Conservation (phyloP, 2,329 filamentous ascomycete genomes). For the Fusarium sp. region DNA sequence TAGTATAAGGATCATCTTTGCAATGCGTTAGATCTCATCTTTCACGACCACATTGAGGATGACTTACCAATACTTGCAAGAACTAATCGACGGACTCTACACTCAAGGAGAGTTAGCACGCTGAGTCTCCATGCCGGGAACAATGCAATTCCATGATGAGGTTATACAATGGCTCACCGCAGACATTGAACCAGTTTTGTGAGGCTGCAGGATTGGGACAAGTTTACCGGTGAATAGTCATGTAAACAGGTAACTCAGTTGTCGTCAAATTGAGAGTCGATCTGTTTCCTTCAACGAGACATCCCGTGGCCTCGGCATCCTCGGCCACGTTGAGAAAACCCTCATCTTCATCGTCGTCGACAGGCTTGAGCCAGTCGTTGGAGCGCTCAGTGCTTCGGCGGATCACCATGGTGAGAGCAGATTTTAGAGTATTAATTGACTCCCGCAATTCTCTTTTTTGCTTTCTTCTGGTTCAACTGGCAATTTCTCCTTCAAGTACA, state of each 20-base stretch:
- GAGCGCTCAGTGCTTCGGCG: constrained; percentile 40
- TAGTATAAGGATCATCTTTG: constrained; percentile 58
- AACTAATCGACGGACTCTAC: constrained; percentile 47
- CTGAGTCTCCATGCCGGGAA: constrained; percentile 5
- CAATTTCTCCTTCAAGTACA: neutral
- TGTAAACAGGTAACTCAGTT: constrained; percentile 45
- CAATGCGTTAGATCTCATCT: constrained; percentile 14
- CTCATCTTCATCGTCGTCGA: constrained; percentile 46
- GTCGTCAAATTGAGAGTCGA: constrained; percentile 44
- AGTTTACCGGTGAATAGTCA: constrained; percentile 49
- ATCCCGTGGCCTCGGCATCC: constrained; percentile 46
- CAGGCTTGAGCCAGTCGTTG: constrained; percentile 44
- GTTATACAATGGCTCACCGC: constrained; percentile 9
- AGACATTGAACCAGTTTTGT: neutral
- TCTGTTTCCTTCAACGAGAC: constrained; percentile 43
- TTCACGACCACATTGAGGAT: neutral
- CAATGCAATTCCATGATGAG: neutral
- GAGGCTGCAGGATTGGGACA: constrained; percentile 10
- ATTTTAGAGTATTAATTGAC: neutral
- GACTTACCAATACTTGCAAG: constrained; percentile 47
- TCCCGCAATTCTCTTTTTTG: neutral
- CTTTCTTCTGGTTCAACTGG: neutral
- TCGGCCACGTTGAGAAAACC: constrained; percentile 43
- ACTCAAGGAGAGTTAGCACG: constrained; percentile 46
- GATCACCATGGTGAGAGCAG: constrained; percentile 30